Evolutionary conservation across 805 yeast genomes (phyloP), one percentile per base, ranked within the genome.

Genomic region (Candida orba): DNA sequence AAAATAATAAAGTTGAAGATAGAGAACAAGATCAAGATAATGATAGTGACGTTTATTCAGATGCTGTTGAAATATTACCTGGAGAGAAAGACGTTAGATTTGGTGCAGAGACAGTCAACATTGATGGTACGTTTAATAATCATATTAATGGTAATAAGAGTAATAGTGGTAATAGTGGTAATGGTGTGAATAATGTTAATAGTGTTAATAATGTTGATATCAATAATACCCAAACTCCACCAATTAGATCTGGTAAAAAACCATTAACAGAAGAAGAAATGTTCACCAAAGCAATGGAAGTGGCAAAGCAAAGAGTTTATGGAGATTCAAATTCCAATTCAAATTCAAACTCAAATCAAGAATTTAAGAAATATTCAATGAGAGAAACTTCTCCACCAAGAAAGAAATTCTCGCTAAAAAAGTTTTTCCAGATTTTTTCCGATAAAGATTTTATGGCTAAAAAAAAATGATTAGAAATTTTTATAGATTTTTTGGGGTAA

Each of bases 241-340:
- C 33, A 13, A 13, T 18, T 20, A 14, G 20, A 13, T 24, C 15
- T 6, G 15, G 15, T 4, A 24, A 35, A 14, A 23, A 22, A 25
- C 9, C 22, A 20, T 20, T 45, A 2, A 39, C 39, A 2, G 45
- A 48, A 22, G 47, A 35, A 57, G 75, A 24, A 72, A 72, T 22
- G 74, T 45, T 37, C 22, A 44, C 43, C 1, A 37, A 30, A 15
- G 51, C 51, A 1, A 15, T 47, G 30, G 43, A 47, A 17, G 34
- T 47, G 25, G 51, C 51, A 3, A 36, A 39, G 24, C 20, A 42
- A 14, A 34, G 37, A 35, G 48, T 47, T 3, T 45, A 41, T 38
- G 51, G 50, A 14, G 48, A 34, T 18, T 17, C 24, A 12, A 23
- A 14, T 22, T 4, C 23, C 29, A 14, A 35, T 23, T 6, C 6